Evolutionary conservation across 1,139 yeast species (phyloP), one percentile per base, ranked within the genome.

Genomic region (Taphrina flavorubra): DNA sequence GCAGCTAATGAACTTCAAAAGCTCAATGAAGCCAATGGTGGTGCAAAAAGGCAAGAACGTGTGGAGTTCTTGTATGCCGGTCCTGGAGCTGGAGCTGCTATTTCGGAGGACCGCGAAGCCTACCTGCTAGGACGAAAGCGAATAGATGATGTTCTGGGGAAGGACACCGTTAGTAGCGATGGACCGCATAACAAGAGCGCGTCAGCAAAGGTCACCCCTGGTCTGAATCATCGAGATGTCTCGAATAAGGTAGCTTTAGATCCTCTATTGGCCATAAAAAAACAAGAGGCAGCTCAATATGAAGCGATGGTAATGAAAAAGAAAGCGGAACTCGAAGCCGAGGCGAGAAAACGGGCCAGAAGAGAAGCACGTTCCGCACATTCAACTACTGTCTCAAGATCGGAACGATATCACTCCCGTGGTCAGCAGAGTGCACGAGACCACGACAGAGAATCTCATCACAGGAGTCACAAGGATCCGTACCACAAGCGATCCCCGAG

Each of bases 61-160:
- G 78, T 91, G 67, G 89, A 86, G 68, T 92, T 97, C 97, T 92
- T 92, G 96, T 92, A 92, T 75, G 85, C 88, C 20, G 86, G 82
- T 47, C 75, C 80, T 0, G 69, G 64, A 14, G 69, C 64, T 1
- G 74, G 75, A 2, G 71, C 68, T 39, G 75, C 73, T 51, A 69
- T 74, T 16, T 62, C 72, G 2, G 76, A 76, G 39, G 79, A 78
- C 5, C 76, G 79, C 18, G 85, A 84, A 59, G 86, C 82, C 57
- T 83, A 79, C 72, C 73, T 86, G 18, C 74, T 85, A 46, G 88
- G 88, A 1, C 83, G 79, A 74, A 82, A 80, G 71, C 77, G 83
- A 65, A 75, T 85, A 20, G 85, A 83, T 71, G 77, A 78, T 13
- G 71, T 79, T 46, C 61, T 74, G 42, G 68, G 68, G 40, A 65